phyloP scores from a whole-genome alignment of 768 basidiomycete genomes.

The Podaxis sp. region DNA sequence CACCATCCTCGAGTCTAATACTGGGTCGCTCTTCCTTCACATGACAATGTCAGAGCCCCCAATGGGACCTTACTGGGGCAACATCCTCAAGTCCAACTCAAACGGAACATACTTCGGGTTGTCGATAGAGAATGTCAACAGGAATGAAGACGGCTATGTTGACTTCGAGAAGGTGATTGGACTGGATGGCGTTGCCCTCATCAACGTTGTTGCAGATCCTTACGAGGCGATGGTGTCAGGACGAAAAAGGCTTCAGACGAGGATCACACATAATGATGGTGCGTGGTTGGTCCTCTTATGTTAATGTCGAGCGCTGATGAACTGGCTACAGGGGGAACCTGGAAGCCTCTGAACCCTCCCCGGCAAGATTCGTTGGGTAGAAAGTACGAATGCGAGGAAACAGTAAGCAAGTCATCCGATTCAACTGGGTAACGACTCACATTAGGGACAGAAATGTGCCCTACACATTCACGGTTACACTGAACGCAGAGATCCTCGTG shows the following conservation, averaged over 20 bases:
- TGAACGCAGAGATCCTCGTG: slow-evolving; percentile 82
- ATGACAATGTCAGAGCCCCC: slow-evolving; percentile 81
- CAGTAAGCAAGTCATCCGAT: slow-evolving; percentile 38
- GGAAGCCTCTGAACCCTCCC: slow-evolving; percentile 83
- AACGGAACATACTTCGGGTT: slow-evolving; percentile 97
- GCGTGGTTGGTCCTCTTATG: slow-evolving; percentile 16
- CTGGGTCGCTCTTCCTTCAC: slow-evolving; percentile 90
- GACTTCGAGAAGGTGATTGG: slow-evolving; percentile 99
- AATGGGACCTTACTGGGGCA: slow-evolving; percentile 78
- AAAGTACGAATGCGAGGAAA: slow-evolving; percentile 62
- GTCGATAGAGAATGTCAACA: slow-evolving; percentile 83
- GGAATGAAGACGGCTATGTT: slow-evolving; percentile 83
- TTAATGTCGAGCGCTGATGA: slow-evolving; percentile 1
- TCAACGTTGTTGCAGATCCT: slow-evolving; percentile 87
- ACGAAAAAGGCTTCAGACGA: slow-evolving; percentile 71
- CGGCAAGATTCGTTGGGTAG: slow-evolving; percentile 67
- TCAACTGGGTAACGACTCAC: neutral
- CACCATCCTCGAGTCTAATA: slow-evolving; percentile 92
- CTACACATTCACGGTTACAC: slow-evolving; percentile 96
- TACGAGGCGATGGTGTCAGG: slow-evolving; percentile 67
- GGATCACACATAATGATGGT: slow-evolving; percentile 98
- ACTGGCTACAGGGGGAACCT: slow-evolving; percentile 64
- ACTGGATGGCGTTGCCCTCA: slow-evolving; percentile 90
- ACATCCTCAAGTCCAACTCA: slow-evolving; percentile 92
- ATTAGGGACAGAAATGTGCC: slow-evolving; percentile 60